Evolutionary conservation across 1,284 basidiomycete genomes (phyloP), one percentile per base, ranked within the genome.

Genomic region (Porodaedalea pini): DNA sequence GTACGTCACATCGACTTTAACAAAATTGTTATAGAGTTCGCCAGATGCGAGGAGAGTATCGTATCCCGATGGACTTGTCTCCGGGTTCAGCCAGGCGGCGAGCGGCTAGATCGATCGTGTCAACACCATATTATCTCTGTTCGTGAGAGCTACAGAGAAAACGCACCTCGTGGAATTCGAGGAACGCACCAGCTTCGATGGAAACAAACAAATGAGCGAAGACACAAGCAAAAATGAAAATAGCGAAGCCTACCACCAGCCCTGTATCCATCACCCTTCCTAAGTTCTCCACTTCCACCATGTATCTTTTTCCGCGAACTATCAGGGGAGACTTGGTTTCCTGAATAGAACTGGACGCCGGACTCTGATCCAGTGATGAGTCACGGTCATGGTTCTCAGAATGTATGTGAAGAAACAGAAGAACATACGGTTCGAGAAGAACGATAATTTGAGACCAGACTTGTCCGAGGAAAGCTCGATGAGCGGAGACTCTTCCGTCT

Each of bases 321-420:
- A 10, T 67, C 67, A 25, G 74, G 67, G 50, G 75, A 68, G 10
- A 82, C 71, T 48, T 79, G 70, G 57, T 78, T 81, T 66, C 84
- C 82, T 2, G 84, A 78, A 67, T 89, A 90, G 65, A 88, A 83
- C 78, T 89, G 88, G 39, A 86, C 77, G 27, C 87, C 87, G 4
- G 78, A 79, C 70, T 90, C 87, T 87, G 61, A 17, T 17, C n/a
- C 34, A 31, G 8, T 7, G 11, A 4, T 41, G 10, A 39, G 34
- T 23, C 51, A 4, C 17, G 2, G 4, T 17, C 21, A 23, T 17
- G 19, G 11, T 39, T 17, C 3, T 3, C 11, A 29, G 15, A 15
- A 23, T 3, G 23, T 19, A 23, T 47, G 27, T 13, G 25, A 8
- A n/a, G 17, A 2, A 58, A n/a, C 39, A 51, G 48, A 40, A 32